Evolutionary conservation across 208 protist genomes (phyloP), one percentile per base, ranked within the genome.

Genomic region (Acanthamoeba sp.): DNA sequence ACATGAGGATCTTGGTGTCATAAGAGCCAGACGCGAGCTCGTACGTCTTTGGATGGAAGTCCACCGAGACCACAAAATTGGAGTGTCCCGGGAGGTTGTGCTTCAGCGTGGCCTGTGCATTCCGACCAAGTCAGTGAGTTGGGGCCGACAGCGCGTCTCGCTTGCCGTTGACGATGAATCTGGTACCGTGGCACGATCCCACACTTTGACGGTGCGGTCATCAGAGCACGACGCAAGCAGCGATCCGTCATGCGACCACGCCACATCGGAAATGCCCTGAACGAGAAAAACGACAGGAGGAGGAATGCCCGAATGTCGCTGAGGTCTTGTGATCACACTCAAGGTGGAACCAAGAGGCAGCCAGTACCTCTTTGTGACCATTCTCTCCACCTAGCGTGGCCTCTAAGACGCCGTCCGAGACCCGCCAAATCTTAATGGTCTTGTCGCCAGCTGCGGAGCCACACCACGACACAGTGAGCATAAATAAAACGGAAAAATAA

Each of bases 191-290:
- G 40, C 36, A 20, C 76, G 76, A 2, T 85, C 76, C 76, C 76
- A 85, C 22, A 85, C 27, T 34, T 85, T 85, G 5, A 52, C 38
- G 29, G 24, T 85, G 40, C 76, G 76, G 45, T 85, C 76, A 55
- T 85, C 76, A n/a, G 76, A 85, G 16, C 76, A 48, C 22, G 76
- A 85, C 3, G 76, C 76, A 3, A 85, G 24, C 40, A 85, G 34
- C 24, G 76, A 1, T 2, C 18, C 10, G 40, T 85, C 76, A 27
- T 85, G 76, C 40, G 76, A 85, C 76, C 76, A 85, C 27, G 76
- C 76, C 42, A 85, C 76, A n/a, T 85, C 76, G 42, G 76, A 85
- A 7, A 85, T 48, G 22, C 76, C 76, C 76, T 85, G 76, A n/a
- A n/a, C n/a, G n/a, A n/a, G n/a, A n/a, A n/a, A n/a, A n/a, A n/a